Conservation (phyloP, 2,329 filamentous ascomycete species). For the Lizonia empirigonia region DNA sequence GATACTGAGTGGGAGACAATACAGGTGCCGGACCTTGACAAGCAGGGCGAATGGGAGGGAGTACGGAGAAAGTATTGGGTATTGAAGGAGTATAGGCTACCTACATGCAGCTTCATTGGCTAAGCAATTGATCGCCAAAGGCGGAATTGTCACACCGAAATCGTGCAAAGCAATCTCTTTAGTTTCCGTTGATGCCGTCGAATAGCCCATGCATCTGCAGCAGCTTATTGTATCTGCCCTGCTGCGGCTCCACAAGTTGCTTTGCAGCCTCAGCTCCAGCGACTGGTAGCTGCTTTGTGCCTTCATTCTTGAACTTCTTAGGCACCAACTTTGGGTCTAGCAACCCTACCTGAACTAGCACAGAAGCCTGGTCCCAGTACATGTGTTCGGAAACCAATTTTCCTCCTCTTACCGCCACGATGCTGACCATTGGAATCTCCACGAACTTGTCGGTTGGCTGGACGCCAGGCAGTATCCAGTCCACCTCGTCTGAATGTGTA, state of each 20-base stretch:
- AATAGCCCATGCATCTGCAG: constrained; percentile 44
- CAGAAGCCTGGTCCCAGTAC: constrained; percentile 66
- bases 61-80: constrained; percentile 91
- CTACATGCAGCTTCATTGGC: constrained; percentile 74
- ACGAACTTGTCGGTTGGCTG: constrained; percentile 62
- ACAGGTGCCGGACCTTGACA: constrained; percentile 72
- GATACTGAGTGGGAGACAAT: constrained; percentile 87
- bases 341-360: constrained; percentile 62
- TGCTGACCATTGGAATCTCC: constrained; percentile 61
- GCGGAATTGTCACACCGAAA: constrained; percentile 2
- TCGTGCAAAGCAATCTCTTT: neutral
- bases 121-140: constrained; percentile 46
- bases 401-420: constrained; percentile 60
- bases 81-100: constrained; percentile 76
- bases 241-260: constrained; percentile 50
- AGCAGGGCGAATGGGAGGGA: constrained; percentile 82
- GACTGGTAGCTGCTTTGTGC: constrained; percentile 50
- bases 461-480: constrained; percentile 64
- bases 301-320: constrained; percentile 45
- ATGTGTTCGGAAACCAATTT: constrained; percentile 62
- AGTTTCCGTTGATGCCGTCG: constrained; percentile 21
- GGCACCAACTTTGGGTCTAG: constrained; percentile 61
- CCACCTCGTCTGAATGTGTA: constrained; percentile 61
- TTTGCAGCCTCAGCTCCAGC: constrained; percentile 49
- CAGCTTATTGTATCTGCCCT: constrained; percentile 50